Conservation (phyloP, 2,329 filamentous ascomycete genomes). For the Nemania sp. region DNA sequence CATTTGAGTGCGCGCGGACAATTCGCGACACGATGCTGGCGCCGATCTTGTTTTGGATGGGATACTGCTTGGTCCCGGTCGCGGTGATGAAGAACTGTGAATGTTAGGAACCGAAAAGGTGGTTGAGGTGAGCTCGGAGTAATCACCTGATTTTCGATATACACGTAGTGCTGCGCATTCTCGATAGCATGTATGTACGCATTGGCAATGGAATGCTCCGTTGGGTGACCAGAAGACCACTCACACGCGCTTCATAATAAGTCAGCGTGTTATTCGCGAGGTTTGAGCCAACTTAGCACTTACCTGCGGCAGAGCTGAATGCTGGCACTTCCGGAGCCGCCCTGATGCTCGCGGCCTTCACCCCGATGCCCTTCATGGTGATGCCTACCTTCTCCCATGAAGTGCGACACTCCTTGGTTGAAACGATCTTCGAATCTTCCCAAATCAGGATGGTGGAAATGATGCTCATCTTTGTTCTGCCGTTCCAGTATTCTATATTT, state of each 20-base stretch:
- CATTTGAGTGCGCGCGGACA: conserved; percentile 66
- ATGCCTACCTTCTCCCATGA: conserved; percentile 40
- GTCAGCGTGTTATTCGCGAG: conserved; percentile 3
- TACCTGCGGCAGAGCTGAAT: conserved; percentile 59
- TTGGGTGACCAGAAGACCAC: conserved; percentile 56
- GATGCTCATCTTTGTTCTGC: conserved; percentile 24
- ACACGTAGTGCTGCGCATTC: conserved; percentile 72
- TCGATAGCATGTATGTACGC: conserved; percentile 76
- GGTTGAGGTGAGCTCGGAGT: no score
- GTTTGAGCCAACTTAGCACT: conserved; percentile 1
- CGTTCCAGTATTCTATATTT: conserved; percentile 49
- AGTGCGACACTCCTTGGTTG: conserved; percentile 44
- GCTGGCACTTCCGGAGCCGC: conserved; percentile 35
- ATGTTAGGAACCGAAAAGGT: conserved; percentile 11
- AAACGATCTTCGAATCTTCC: conserved; percentile 51
- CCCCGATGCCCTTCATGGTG: conserved; percentile 7
- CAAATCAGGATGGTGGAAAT: conserved; percentile 31
- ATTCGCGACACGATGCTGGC: conserved; percentile 79
- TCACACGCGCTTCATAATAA: conserved; percentile 45
- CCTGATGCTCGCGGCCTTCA: conserved; percentile 26
- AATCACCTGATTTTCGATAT: conserved; percentile 72
- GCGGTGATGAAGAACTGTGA: conserved; percentile 82
- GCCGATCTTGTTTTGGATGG: conserved; percentile 77
- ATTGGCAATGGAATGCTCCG: conserved; percentile 80
- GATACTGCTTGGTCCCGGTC: conserved; percentile 68